Evolutionary conservation across 2,329 filamentous ascomycete genomes (phyloP), one percentile per base, ranked within the genome.

Genomic region (Ophiostoma quercus): DNA sequence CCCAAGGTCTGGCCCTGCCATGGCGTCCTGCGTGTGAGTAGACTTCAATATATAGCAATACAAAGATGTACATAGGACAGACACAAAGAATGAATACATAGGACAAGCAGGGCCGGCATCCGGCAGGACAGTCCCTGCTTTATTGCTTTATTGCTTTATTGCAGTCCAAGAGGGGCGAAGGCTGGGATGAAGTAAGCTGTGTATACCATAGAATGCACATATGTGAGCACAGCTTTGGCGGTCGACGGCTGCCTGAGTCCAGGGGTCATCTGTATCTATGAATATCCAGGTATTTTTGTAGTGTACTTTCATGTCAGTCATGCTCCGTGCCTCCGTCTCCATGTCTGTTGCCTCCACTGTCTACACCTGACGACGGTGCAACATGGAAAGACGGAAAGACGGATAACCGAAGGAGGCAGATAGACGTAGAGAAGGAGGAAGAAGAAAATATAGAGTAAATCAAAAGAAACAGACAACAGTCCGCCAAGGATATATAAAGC

Each of bases 371-470:
- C 25, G 57, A 32, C 11, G 57, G 57, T 62, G 57, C 22, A 32
- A 65, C 32, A 22, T 32, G 60, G 60, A 65, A 66, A 66, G 39
- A 66, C 63, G 63, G 63, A 66, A 66, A 66, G 34, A 66, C 60
- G 60, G 60, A 65, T 65, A 32, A 29, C 12, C 57, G 14, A 32
- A 25, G 22, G 2, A 32, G 8, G 14, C 11, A 32, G n/a, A 14
- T 1, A 25, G 51, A 29, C n/a, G n/a, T 29, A 60, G n/a, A 60
- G 54, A 14, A 22, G 16, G 34, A 12, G n/a, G 60, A 65, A 39
- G 62, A 25, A 34, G 3, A 41, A 41, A 41, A 4, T 37, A 0
- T 57, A 57, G 19, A 57, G n/a, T 4, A 22, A 32, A 19, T 7
- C 16, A 63, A 22, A 11, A 39, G 6, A 65, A 16, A 39, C 32